Conservation (phyloP, 768 basidiomycete species). For the Crassisporium funariophilum region DNA sequence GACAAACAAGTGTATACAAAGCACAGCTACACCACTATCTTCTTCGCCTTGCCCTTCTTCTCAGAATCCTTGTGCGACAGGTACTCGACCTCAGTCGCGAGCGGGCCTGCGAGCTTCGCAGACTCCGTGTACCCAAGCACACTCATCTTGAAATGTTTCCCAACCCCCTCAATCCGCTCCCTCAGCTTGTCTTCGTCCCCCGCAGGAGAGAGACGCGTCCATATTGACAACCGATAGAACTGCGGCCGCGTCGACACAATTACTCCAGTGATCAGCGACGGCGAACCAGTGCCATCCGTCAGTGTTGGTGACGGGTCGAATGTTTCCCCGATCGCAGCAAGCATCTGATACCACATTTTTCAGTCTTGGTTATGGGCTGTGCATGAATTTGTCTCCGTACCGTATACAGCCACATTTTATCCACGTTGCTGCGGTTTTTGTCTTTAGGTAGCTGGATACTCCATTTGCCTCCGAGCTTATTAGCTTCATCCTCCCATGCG, state of each 20-base stretch:
- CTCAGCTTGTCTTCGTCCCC: conserved; percentile 49
- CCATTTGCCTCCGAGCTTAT: conserved; percentile 98
- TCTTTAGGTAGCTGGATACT: conserved; percentile 96
- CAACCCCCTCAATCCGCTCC: conserved; percentile 82
- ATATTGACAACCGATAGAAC: conserved; percentile 97
- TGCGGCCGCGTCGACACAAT: conserved; percentile 93
- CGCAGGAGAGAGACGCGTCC: conserved; percentile 86
- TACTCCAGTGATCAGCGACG: conserved; percentile 85
- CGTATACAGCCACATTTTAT: conserved; percentile 98
- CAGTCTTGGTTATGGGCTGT: conserved; percentile 7
- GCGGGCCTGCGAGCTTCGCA: conserved; percentile 79
- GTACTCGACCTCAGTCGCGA: conserved; percentile 95
- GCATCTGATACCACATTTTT: conserved; percentile 66
- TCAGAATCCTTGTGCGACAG: conserved; percentile 93
- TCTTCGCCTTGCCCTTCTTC: conserved; percentile 89
- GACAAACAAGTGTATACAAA: conserved; percentile 33
- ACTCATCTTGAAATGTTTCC: conserved; percentile 86
- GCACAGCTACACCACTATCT: conserved; percentile 64
- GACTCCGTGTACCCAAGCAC: conserved; percentile 81
- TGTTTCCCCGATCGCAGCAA: conserved; percentile 98
- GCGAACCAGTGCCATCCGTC: conserved; percentile 44
- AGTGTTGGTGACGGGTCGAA: conserved; percentile 84
- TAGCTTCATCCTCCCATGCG: conserved; percentile 97
- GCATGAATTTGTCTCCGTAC: conserved; percentile 44
- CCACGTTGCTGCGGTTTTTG: conserved; percentile 82